Percentiles rank a stretch among this genome's conserved stretches.
These are phyloP conservation scores for Endothia cerciana DNA, from an alignment of 2,329 filamentous ascomycete species.

Conservation along the genomic window DNA sequence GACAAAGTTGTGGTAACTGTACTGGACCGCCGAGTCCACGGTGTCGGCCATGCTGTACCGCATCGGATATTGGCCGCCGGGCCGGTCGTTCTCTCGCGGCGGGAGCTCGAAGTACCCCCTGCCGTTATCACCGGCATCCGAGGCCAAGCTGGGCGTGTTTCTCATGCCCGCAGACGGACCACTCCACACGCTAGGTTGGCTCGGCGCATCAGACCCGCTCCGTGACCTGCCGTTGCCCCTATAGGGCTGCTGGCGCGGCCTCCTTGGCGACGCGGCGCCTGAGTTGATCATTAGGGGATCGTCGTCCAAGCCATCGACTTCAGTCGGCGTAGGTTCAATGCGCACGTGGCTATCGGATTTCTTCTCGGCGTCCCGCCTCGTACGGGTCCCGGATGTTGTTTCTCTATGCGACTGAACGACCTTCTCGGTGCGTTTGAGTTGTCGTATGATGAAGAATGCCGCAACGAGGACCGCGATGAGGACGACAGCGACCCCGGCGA, in stretches of 20 bases:
- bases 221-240: constrained; percentile 29
- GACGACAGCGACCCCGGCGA: constrained; percentile 54
- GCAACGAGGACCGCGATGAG: constrained; percentile 52
- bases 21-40: constrained; percentile 42
- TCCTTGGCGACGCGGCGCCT: constrained; percentile 32
- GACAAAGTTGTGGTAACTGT: constrained; percentile 32
- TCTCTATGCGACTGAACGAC: constrained; percentile 42
- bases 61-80: constrained; percentile 30
- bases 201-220: constrained; percentile 30
- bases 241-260: constrained; percentile 27
- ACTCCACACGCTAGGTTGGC: constrained; percentile 29
- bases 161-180: constrained; percentile 24
- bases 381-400: constrained; percentile 39
- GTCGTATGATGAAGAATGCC: constrained; percentile 54
- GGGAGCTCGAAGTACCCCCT: constrained; percentile 32
- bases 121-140: constrained; percentile 31
- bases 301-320: constrained; percentile 47
- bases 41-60: constrained; percentile 35
- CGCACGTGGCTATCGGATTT: constrained; percentile 39
- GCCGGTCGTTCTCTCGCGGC: constrained; percentile 29
- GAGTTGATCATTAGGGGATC: constrained; percentile 43
- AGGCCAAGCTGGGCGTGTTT: constrained; percentile 37
- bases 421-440: constrained; percentile 51
- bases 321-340: constrained; percentile 45
- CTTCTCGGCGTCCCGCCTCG: constrained; percentile 36